Base-by-base conservation (phyloP, 2,329 filamentous ascomycete genomes). In the Fusarium verrucosum region DNA sequence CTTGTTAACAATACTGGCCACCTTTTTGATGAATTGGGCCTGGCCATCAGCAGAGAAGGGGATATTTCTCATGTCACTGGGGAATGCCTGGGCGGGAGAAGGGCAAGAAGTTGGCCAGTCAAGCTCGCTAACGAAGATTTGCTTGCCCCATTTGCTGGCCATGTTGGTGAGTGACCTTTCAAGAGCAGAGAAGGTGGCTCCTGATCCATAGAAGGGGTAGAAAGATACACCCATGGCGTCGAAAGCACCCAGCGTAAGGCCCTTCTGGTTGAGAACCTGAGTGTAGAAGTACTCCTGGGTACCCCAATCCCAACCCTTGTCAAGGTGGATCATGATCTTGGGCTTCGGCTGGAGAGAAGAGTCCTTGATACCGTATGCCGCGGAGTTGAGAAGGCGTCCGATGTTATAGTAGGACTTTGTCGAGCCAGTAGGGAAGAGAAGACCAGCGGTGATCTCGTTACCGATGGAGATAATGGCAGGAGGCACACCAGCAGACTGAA, bases 211-310 rank as follows among this genome's bases (percentile, higher is more conserved):
- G 76, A 91, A 92, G 1, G 90, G 90, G 70, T 92, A 92, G 77
- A 88, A 92, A 0, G 85, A 89, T 1, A 92, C 85, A 8, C 88
- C 90, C 78, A 92, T 90, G 64, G 89, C 82, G 73, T 92, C 89
- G 58, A 88, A 91, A 64, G 91, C 88, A 7, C 78, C 76, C 0
- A 78, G 4, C 74, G 71, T 4, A 89, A 78, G 2, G 79, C 79
- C 3, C 84, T 87, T 22, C 78, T 75, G 9, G 23, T 72, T 79
- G 1, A 89, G 78, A 0, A 89, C 82, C 4, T 78, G 79, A 22
- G 82, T 82, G 76, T 91, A 92, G 75, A 85, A 91, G 78, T 82
- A 88, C 60, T 89, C 77, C 72, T 92, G 89, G 4, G 84, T 83
- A 5, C 76, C 79, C 87, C 85, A 90, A 63, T 89, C 83, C 87